phyloP scores from a whole-genome alignment of 441 rosid genomes.

The Syzygium malaccense region DNA sequence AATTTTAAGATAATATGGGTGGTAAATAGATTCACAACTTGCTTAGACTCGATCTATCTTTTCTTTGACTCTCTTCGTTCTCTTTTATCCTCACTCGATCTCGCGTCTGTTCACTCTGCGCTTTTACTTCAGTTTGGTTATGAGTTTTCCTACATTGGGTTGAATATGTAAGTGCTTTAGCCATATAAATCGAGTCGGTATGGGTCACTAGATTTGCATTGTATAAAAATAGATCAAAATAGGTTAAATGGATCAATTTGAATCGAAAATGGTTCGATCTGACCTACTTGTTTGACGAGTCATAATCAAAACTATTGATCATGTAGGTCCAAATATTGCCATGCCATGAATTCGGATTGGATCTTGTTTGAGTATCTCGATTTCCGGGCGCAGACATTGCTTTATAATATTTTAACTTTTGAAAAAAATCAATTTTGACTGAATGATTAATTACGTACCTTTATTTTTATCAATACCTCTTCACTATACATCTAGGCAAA shows the following conservation, averaged over 20 bases:
- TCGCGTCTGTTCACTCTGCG: rapidly evolving
- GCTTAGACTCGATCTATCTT: rapidly evolving
- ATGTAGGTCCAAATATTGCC: not conserved
- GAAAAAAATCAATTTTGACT: not conserved
- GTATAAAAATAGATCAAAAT: not conserved
- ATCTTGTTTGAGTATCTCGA: rapidly evolving
- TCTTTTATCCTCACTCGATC: rapidly evolving
- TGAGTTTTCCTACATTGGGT: rapidly evolving
- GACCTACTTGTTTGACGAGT: not conserved
- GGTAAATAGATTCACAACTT: rapidly evolving
- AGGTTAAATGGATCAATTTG: rapidly evolving
- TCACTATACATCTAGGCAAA: not conserved
- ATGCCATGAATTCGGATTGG: not conserved
- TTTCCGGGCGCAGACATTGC: no score
- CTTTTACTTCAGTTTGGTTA: not conserved
- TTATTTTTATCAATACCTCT: not conserved
- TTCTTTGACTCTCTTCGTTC: rapidly evolving
- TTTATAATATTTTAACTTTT: no score
- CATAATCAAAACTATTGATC: rapidly evolving
- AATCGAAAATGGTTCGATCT: no score
- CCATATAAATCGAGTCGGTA: rapidly evolving
- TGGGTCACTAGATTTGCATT: rapidly evolving
- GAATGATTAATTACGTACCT: not conserved
- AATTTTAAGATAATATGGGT: not conserved
- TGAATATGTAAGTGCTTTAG: not conserved